These are phyloP conservation scores for Trichoderma asperelloides DNA, from an alignment of 495 filamentous ascomycete genomes.

Conservation along the genomic window DNA sequence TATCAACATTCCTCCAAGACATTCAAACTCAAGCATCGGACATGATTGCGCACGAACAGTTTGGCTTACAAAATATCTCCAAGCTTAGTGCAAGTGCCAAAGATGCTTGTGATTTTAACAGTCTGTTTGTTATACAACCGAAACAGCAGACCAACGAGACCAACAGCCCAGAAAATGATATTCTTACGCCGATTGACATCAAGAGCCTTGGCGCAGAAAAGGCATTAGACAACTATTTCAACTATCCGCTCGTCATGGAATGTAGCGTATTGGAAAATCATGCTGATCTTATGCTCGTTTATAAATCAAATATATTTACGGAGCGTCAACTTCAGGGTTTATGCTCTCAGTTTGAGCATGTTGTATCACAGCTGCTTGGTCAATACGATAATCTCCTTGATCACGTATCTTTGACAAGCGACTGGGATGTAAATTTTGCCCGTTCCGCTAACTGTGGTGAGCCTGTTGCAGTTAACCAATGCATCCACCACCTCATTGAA, in stretches of 20 bases:
- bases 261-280: conserved; percentile 10
- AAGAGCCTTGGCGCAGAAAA: not conserved
- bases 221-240: conserved; percentile 3
- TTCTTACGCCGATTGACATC: not conserved
- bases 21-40: not conserved
- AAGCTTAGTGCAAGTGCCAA: not conserved
- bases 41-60: not conserved
- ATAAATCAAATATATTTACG: conserved; percentile 13
- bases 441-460: not conserved
- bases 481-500: conserved; percentile 3
- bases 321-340: conserved; percentile 15
- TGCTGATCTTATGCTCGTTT: conserved; percentile 11
- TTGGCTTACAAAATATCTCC: conserved; percentile 2
- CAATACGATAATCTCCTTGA: not conserved
- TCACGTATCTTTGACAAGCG: not conserved
- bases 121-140: not conserved
- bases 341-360: conserved; percentile 14
- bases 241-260: conserved; percentile 16
- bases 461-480: not conserved
- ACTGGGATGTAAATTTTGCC: not conserved
- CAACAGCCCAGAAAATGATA: not conserved
- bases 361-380: conserved; percentile 1
- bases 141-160: not conserved
- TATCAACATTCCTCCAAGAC: not conserved
- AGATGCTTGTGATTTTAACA: not conserved